phyloP scores from a whole-genome alignment of 2,329 filamentous ascomycete genomes.

The Sporothrix pseudoabietina region DNA sequence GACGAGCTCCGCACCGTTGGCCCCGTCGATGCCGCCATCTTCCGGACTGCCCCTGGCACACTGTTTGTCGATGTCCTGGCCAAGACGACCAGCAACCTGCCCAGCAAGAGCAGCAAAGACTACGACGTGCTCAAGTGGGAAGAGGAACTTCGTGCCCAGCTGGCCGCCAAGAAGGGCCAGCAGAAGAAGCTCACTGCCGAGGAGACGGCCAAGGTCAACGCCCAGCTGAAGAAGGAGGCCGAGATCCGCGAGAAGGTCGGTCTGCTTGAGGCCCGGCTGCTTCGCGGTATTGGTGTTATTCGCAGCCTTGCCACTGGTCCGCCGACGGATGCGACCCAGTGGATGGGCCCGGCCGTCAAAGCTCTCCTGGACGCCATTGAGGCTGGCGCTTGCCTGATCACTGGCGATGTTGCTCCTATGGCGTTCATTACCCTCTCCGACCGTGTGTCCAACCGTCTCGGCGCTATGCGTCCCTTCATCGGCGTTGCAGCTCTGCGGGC shows the following conservation, averaged over 20 bases:
- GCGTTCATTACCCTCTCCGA: slow-evolving; percentile 81
- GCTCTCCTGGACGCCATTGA: slow-evolving; percentile 73
- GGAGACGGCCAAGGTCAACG: slow-evolving; percentile 85
- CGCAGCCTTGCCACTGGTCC: slow-evolving; percentile 79
- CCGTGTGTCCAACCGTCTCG: slow-evolving; percentile 72
- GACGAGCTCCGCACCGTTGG: slow-evolving; percentile 71
- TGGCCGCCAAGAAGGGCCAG: slow-evolving; percentile 91
- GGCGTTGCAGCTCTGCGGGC: slow-evolving; percentile 84
- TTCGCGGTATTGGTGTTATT: slow-evolving; percentile 84
- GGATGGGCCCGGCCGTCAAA: slow-evolving; percentile 81
- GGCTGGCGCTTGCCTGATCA: slow-evolving; percentile 77
- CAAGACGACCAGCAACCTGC: slow-evolving; percentile 70
- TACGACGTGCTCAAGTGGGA: slow-evolving; percentile 98
- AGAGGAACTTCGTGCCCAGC: slow-evolving; percentile 79
- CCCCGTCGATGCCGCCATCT: slow-evolving; percentile 88
- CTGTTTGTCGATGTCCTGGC: slow-evolving; percentile 88
- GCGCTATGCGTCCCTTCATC: slow-evolving; percentile 76
- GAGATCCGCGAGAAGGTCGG: slow-evolving; percentile 74
- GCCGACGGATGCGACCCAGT: slow-evolving; percentile 82
- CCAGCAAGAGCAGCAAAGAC: slow-evolving; percentile 90
- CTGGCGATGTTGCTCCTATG: slow-evolving; percentile 75
- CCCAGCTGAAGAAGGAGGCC: slow-evolving; percentile 84
- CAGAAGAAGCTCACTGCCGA: slow-evolving; percentile 89
- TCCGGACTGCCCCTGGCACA: slow-evolving; percentile 84
- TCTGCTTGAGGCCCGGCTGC: slow-evolving; percentile 68